Percentiles rank a stretch among this genome's conserved stretches.
Conservation (phyloP, 208 protist species). For the Tritrichomonas foetus region DNA sequence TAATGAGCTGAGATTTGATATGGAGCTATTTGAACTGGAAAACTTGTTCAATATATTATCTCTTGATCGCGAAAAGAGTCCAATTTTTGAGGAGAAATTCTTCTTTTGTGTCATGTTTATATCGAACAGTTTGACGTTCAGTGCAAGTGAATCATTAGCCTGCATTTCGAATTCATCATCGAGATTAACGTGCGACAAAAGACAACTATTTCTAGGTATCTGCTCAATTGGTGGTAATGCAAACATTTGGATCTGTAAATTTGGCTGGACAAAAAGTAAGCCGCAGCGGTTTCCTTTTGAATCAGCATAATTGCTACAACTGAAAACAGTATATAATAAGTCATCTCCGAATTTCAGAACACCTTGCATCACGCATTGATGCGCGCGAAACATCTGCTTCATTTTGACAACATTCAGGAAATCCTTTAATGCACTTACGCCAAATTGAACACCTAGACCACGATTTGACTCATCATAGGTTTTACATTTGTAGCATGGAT, state of each 20-base stretch:
- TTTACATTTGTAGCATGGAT: neutral
- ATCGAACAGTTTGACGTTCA: too few species aligned
- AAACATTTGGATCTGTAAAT: neutral
- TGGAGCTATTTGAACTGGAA: too few species aligned
- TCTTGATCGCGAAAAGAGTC: too few species aligned
- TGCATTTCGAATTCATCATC: neutral
- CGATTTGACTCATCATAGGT: neutral
- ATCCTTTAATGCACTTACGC: neutral
- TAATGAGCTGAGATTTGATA: too few species aligned
- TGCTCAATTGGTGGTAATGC: neutral
- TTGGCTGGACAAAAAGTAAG: neutral
- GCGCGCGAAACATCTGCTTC: neutral
- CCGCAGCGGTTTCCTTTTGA: neutral
- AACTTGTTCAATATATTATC: too few species aligned
- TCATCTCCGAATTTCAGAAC: neutral
- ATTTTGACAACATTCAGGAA: neutral
- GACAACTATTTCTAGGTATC: neutral
- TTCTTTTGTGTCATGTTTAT: too few species aligned
- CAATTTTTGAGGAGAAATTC: too few species aligned
- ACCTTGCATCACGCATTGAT: neutral
- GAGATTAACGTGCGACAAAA: neutral
- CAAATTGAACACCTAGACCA: constrained; percentile 14
- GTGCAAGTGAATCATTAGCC: too few species aligned
- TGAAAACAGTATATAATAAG: neutral
- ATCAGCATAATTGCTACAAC: constrained; percentile 30